Evolutionary conservation across 2,329 filamentous ascomycete genomes (phyloP).

Genomic region (Tympanopsis confertula): DNA sequence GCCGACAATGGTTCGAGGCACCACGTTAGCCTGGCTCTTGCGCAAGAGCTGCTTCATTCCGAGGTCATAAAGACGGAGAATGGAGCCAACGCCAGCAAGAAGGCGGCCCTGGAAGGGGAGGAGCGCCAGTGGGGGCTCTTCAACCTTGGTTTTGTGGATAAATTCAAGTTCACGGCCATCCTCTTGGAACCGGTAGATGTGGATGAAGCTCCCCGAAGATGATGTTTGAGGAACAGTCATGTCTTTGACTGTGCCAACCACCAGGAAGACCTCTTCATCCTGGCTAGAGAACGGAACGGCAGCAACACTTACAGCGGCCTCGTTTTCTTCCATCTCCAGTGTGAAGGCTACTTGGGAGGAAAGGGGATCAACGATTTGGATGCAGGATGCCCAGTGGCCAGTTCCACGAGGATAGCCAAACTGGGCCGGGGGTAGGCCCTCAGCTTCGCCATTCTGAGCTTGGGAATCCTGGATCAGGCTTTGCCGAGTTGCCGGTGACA

Average conservation of each 20-base stretch:
- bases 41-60: conserved; percentile 86
- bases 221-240: conserved; percentile 68
- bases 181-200: conserved; percentile 82
- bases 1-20: conserved; percentile 73
- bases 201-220: conserved; percentile 71
- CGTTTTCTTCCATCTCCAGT: conserved; percentile 76
- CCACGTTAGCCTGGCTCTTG: conserved; percentile 74
- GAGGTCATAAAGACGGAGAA: conserved; percentile 79
- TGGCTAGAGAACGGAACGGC: conserved; percentile 79
- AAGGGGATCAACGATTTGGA: conserved; percentile 79
- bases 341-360: conserved; percentile 67
- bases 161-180: conserved; percentile 83
- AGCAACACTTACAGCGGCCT: conserved; percentile 78
- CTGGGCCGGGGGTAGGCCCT: conserved; percentile 61
- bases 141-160: conserved; percentile 89
- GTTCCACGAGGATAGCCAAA: conserved; percentile 80
- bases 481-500: conserved; percentile 68
- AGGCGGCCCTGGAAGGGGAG: conserved; percentile 86
- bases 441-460: conserved; percentile 61
- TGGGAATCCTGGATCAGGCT: conserved; percentile 63
- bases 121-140: conserved; percentile 80
- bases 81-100: conserved; percentile 72
- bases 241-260: conserved; percentile 89
- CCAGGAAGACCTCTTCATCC: conserved; percentile 79
- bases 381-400: conserved; percentile 90